A percentile compares a stretch with the other conserved stretches of the same genome.
Conservation (phyloP, 805 yeast genomes). For the Pichia exigua region DNA sequence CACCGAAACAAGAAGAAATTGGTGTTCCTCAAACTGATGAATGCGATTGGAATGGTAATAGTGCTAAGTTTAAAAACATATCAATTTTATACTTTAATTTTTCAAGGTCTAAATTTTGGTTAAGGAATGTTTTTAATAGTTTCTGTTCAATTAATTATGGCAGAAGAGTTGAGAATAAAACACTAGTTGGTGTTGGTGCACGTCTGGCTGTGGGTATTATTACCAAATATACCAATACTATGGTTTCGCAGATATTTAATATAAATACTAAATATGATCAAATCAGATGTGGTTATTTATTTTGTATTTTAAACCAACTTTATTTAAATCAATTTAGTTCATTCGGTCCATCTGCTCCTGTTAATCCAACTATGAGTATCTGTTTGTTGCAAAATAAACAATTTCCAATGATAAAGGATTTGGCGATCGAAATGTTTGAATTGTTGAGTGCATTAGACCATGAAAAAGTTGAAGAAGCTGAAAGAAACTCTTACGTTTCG, state of each 20-base stretch:
- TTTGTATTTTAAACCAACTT: constrained; percentile 20
- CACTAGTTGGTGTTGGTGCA: constrained; percentile 17
- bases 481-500: constrained; percentile 18
- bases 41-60: constrained; percentile 35
- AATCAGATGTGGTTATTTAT: constrained; percentile 20
- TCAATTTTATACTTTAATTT: constrained; percentile 46
- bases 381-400: constrained; percentile 48
- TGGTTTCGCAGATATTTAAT: constrained; percentile 13
- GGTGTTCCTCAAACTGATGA: constrained; percentile 33
- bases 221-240: constrained; percentile 18
- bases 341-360: constrained; percentile 19
- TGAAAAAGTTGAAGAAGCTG: constrained; percentile 13
- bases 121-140: constrained; percentile 26
- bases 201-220: constrained; percentile 22
- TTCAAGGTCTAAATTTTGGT: constrained; percentile 39
- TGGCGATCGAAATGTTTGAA: constrained; percentile 17
- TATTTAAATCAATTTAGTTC: constrained; percentile 19
- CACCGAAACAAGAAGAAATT: constrained; percentile 37
- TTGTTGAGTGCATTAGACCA: constrained; percentile 18
- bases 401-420: constrained; percentile 28
- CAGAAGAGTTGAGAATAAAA: constrained; percentile 37
- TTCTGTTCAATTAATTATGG: constrained; percentile 25
- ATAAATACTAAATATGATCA: constrained; percentile 17
- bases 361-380: constrained; percentile 36
- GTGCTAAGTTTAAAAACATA: constrained; percentile 57